Percentiles rank a stretch among this genome's conserved stretches.
phyloP scores from a whole-genome alignment of 208 protist species.

The Tetramitus jugosus region DNA sequence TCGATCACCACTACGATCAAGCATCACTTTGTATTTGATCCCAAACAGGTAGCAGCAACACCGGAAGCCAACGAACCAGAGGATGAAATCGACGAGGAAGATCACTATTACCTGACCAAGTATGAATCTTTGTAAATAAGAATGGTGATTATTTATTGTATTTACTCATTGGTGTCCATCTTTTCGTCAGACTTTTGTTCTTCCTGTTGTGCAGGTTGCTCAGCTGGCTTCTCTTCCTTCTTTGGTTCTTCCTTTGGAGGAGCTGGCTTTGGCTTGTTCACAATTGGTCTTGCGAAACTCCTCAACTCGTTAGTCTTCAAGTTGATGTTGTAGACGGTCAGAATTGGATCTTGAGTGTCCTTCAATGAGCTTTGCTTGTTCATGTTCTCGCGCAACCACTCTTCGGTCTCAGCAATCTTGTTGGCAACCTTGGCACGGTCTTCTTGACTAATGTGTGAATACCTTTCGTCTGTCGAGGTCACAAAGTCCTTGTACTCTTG shows the following conservation, averaged over 20 bases:
- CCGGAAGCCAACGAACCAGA: too few species aligned
- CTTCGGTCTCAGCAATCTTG: not conserved
- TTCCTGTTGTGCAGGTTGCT: not conserved
- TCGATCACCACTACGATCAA: too few species aligned
- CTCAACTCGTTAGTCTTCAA: not conserved
- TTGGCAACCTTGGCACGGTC: not conserved
- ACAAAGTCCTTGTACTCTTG: not conserved
- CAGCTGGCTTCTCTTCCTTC: not conserved
- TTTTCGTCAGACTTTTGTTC: not conserved
- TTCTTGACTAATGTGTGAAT: not conserved
- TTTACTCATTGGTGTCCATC: conserved; percentile 11
- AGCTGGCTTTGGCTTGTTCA: conserved; percentile 8
- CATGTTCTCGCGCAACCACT: conserved; percentile 1
- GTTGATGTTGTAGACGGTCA: not conserved
- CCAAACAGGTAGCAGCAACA: too few species aligned
- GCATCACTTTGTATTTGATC: too few species aligned
- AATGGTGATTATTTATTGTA: too few species aligned
- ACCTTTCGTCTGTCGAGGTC: not conserved
- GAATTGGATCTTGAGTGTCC: not conserved
- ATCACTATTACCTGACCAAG: too few species aligned
- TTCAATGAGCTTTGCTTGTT: not conserved
- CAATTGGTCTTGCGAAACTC: not conserved
- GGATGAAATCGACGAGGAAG: too few species aligned
- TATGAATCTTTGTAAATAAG: too few species aligned
- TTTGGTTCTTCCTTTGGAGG: conserved; percentile 10